A percentile compares a stretch with the other conserved stretches of the same genome.
phyloP scores from a whole-genome alignment of 768 basidiomycete genomes.

The Daedaleopsis nitida region DNA sequence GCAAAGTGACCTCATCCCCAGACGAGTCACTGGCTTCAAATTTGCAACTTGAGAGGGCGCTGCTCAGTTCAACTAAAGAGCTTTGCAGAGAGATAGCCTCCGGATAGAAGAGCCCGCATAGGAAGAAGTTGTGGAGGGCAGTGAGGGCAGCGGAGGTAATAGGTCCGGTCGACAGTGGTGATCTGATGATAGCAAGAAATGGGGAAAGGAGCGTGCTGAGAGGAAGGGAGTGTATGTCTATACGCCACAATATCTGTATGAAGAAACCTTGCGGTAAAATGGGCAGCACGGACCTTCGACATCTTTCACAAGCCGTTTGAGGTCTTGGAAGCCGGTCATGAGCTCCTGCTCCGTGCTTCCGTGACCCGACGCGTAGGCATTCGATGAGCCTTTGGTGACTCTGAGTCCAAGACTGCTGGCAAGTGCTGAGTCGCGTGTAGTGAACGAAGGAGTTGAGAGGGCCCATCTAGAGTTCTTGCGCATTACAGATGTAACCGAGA shows the following conservation, averaged over 20 bases:
- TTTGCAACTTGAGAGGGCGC: slow-evolving; percentile 92
- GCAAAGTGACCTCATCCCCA: slow-evolving; percentile 94
- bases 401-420: slow-evolving; percentile 77
- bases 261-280: neutral
- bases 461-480: slow-evolving; percentile 98
- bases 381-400: slow-evolving; percentile 52
- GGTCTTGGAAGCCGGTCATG: slow-evolving; percentile 86
- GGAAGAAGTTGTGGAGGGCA: slow-evolving; percentile 86
- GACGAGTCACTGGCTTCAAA: slow-evolving; percentile 97
- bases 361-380: slow-evolving; percentile 46
- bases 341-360: slow-evolving; percentile 78
- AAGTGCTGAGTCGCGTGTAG: slow-evolving; percentile 62
- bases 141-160: slow-evolving; percentile 95
- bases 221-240: slow-evolving; percentile 63
- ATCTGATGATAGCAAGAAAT: slow-evolving; percentile 92
- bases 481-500: slow-evolving; percentile 91
- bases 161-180: slow-evolving; percentile 92
- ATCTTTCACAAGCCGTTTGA: slow-evolving; percentile 74
- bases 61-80: slow-evolving; percentile 82
- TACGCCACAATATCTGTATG: neutral
- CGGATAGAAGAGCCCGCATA: slow-evolving; percentile 69
- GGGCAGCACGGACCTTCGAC: slow-evolving; percentile 53
- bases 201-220: slow-evolving; percentile 73
- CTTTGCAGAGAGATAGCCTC: slow-evolving; percentile 56
- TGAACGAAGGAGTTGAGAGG: slow-evolving; percentile 63